Evolutionary conservation across 257 asterid species (phyloP), one percentile per base, ranked within the genome.

Genomic region (Fraxinus pennsylvanica): DNA sequence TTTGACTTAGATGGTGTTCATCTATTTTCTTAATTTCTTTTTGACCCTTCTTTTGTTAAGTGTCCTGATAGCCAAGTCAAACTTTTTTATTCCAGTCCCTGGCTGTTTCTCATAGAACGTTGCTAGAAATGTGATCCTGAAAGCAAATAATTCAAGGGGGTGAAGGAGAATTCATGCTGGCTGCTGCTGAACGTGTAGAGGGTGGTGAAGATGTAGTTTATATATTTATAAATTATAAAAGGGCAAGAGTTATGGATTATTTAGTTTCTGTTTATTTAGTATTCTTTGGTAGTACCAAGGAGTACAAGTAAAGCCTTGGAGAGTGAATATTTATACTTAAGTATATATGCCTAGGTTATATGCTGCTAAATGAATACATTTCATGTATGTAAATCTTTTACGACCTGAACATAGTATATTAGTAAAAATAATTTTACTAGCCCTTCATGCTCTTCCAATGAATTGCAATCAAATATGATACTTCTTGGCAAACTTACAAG

Each of bases 1-100:
- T 63, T 67, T 43, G 21, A 41, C 25, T 77, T 30, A 65, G 71
- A 65, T 70, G 80, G 67, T 57, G 68, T 54, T 13, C 21, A 35
- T 65, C 65, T 67, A 6, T 74, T 43, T 54, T 73, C 43, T 81
- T 72, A 47, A 47, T 57, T 74, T 75, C 50, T 68, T 45, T 43
- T 35, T 39, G 36, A 14, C 50, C 67, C 63, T 72, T 69, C 69
- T 71, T 19, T 81, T 72, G 25, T 19, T n/a, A 54, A 54, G n/a
- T 54, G n/a, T 54, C 65, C 65, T 19, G 27, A 54, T 17, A 27
- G n/a, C 65, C 7, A 54, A 19, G 27, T 54, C 10, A 54, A 54
- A 54, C 65, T 4, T n/a, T 54, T 54, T 54, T 15, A n/a, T 54
- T n/a, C 65, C 21, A 19, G 27, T 54, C 9, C n/a, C 65, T 54